Conservation (phyloP, 1,284 basidiomycete genomes). For the Bondarzewia mesenterica region DNA sequence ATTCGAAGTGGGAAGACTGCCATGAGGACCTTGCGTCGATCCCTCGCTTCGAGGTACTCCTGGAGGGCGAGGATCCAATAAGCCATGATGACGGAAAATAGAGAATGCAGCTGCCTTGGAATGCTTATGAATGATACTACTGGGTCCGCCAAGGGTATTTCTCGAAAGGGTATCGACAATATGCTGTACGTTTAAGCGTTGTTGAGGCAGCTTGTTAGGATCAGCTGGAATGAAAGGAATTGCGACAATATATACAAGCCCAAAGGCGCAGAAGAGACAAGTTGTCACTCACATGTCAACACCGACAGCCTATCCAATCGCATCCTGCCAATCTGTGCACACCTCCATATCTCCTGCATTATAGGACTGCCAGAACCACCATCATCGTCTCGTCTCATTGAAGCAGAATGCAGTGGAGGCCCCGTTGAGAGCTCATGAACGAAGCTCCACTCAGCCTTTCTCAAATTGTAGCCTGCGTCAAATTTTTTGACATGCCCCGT, state of each 20-base stretch:
- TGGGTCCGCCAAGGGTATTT: slow-evolving; percentile 44
- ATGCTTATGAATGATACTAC: slow-evolving; percentile 68
- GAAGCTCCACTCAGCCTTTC: slow-evolving; percentile 56
- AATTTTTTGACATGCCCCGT: slow-evolving; percentile 38
- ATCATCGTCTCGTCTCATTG: background rate
- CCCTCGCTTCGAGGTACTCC: slow-evolving; percentile 1
- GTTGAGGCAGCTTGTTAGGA: slow-evolving; percentile 50
- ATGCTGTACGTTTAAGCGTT: slow-evolving; percentile 54
- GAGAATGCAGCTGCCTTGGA: slow-evolving; percentile 70
- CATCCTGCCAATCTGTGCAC: slow-evolving; percentile 56
- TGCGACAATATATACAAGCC: slow-evolving; percentile 5
- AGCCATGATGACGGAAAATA: slow-evolving; percentile 54
- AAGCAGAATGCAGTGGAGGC: slow-evolving; percentile 6
- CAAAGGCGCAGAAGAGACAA: slow-evolving; percentile 4
- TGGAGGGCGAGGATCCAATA: slow-evolving; percentile 20
- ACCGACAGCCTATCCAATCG: slow-evolving; percentile 46
- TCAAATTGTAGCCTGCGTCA: slow-evolving; percentile 38
- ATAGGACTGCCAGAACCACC: background rate
- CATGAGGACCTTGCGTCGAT: slow-evolving; percentile 2
- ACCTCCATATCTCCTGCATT: slow-evolving; percentile 60
- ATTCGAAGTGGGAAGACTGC: slow-evolving; percentile 29
- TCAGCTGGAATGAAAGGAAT: slow-evolving; percentile 25
- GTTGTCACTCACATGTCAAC: slow-evolving; percentile 31
- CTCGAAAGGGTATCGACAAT: slow-evolving; percentile 36
- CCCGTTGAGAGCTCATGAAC: slow-evolving; percentile 42